Conservation (phyloP, 331 rosid species). For the Rhamnella rubrinervis region DNA sequence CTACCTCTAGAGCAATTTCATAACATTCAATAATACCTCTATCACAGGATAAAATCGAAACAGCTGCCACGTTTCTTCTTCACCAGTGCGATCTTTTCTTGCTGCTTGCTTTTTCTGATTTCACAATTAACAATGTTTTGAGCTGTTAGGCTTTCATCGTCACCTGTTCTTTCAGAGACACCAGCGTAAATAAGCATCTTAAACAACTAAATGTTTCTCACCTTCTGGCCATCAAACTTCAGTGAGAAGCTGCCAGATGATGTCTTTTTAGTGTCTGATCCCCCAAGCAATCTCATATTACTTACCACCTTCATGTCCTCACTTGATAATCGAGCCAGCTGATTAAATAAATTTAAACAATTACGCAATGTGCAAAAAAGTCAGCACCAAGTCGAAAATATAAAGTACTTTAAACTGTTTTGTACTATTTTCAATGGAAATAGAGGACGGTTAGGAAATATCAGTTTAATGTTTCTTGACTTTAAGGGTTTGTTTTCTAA, state of each 20-base stretch:
- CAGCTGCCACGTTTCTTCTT: conserved; percentile 87
- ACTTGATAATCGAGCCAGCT: conserved; percentile 79
- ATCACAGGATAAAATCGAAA: conserved; percentile 83
- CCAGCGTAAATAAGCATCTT: neutral
- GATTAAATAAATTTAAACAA: conserved; percentile 4
- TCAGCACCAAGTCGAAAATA: neutral
- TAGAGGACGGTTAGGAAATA: too few species aligned
- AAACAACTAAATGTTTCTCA: conserved; percentile 27
- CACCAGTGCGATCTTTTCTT: conserved; percentile 74
- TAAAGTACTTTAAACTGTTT: too few species aligned
- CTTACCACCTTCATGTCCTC: conserved; percentile 83
- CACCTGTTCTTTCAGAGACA: neutral
- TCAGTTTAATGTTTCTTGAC: too few species aligned
- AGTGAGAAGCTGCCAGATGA: conserved; percentile 61
- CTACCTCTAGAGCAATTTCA: neutral
- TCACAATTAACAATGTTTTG: conserved; percentile 11
- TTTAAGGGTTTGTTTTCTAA: too few species aligned
- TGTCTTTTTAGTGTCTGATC: conserved; percentile 43
- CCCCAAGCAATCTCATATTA: conserved; percentile 79
- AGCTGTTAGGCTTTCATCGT: conserved; percentile 2
- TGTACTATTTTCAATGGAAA: too few species aligned
- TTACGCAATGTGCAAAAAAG: neutral
- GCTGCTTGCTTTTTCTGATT: conserved; percentile 70
- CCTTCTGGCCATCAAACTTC: conserved; percentile 81
- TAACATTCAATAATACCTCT: conserved; percentile 53